Evolutionary conservation across 2,329 filamentous ascomycete species (phyloP).

Genomic region (Beauveria caledonica): DNA sequence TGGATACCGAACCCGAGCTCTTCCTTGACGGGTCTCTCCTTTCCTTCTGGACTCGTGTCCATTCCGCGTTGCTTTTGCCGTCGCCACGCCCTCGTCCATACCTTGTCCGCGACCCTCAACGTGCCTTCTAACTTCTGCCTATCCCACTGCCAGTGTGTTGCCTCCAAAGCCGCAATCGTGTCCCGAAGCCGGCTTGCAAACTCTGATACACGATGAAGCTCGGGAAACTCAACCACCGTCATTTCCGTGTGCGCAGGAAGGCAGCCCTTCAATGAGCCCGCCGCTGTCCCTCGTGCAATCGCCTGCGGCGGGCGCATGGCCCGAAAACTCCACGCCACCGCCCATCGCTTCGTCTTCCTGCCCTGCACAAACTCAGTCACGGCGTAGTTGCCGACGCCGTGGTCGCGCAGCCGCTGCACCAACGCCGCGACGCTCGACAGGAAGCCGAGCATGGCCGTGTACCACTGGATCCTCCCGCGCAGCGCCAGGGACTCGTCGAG

Average conservation of each 20-base stretch:
- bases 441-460: slow-evolving; percentile 85
- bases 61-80: slow-evolving; percentile 48
- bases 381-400: slow-evolving; percentile 66
- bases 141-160: slow-evolving; percentile 59
- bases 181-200: slow-evolving; percentile 30
- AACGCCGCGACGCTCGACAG: slow-evolving; percentile 56
- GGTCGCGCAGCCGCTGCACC: slow-evolving; percentile 49
- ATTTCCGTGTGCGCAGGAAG: slow-evolving; percentile 36
- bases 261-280: slow-evolving; percentile 31
- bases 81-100: slow-evolving; percentile 71
- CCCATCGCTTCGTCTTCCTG: slow-evolving; percentile 74
- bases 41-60: slow-evolving; percentile 25
- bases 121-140: slow-evolving; percentile 43
- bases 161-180: slow-evolving; percentile 46
- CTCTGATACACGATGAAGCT: slow-evolving; percentile 29
- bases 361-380: slow-evolving; percentile 74
- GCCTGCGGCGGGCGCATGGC: slow-evolving; percentile 51
- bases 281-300: slow-evolving; percentile 36
- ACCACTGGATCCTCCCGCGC: slow-evolving; percentile 66
- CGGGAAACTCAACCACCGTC: slow-evolving; percentile 38
- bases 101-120: slow-evolving; percentile 59
- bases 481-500: slow-evolving; percentile 59
- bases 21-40: slow-evolving; percentile 25
- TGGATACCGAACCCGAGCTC: slow-evolving; percentile 45
- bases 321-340: slow-evolving; percentile 77